Evolutionary conservation across 1,284 basidiomycete species (phyloP), one percentile per base, ranked within the genome.

Genomic region (Moesziomyces antarcticus): DNA sequence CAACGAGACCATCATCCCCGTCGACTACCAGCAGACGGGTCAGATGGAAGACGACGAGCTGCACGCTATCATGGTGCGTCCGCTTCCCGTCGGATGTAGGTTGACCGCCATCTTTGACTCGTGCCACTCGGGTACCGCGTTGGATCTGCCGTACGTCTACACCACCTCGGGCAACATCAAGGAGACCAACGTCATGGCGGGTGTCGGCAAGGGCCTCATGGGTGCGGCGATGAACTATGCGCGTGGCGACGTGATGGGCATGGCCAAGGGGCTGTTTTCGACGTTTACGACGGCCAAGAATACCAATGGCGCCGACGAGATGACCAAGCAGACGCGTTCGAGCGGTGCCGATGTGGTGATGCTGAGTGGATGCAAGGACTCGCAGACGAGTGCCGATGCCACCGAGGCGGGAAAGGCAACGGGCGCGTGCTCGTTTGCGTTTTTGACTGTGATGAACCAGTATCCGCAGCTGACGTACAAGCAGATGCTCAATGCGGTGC

Each of bases 111-210:
- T 70, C 53, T 74, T 71, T 50, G 75, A 75, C 66, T 83, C 82
- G 52, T 84, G 82, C 59, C 82, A 84, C 53, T 83, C 82, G 7
- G 82, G 82, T 9, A 84, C 82, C 9, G 82, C 73, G 13, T 73
- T 84, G 22, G 81, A 82, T 70, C 72, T 85, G 69, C 82, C 81
- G 40, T 84, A 78, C 60, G 80, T 81, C 44, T 97, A 96, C 86
- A 91, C 92, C 30, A 95, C 93, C 7, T 92, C 95, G 85, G 94
- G 94, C 56, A 94, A 92, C 81, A 87, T 97, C 84, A 97, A 97
- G 85, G 93, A 95, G 82, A 92, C 93, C 35, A 94, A 95, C 83
- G 70, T 82, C 22, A 57, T 77, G 18, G 75, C 77, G 27, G 72
- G 72, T 46, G 80, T 83, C 24, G 82, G 82, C 47, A 83, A 82